Conservation (phyloP, 768 basidiomycete species). For the Thelephora aurantiotincta region DNA sequence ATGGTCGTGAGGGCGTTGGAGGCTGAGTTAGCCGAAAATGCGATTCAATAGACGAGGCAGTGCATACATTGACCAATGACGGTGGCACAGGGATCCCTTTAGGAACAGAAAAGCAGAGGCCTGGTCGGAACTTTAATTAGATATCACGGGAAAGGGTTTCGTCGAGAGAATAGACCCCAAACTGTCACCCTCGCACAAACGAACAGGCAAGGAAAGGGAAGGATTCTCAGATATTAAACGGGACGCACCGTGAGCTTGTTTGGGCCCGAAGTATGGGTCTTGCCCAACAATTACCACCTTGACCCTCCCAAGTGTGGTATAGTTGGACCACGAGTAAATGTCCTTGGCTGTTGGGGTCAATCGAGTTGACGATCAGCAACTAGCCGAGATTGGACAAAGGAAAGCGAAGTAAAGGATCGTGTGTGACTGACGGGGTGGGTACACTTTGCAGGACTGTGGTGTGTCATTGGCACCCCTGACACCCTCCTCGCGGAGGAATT, state of each 20-base stretch:
- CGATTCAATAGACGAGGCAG: not conserved
- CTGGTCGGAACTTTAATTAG: slow-evolving; percentile 22
- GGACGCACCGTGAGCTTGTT: slow-evolving; percentile 71
- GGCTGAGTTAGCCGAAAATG: not conserved
- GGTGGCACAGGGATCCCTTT: slow-evolving; percentile 63
- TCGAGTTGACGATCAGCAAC: not conserved
- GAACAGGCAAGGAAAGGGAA: not conserved
- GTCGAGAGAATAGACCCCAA: not conserved
- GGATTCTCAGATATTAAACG: not conserved
- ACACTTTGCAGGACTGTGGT: slow-evolving; percentile 40
- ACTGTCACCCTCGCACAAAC: not conserved
- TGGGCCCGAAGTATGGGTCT: slow-evolving; percentile 72
- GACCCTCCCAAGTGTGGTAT: slow-evolving; percentile 69
- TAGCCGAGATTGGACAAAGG: not conserved
- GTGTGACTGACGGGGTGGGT: slow-evolving; percentile 53
- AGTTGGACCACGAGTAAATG: slow-evolving; percentile 83
- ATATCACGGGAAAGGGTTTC: not conserved
- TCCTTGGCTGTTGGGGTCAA: slow-evolving; percentile 39
- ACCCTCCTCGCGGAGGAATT: slow-evolving; percentile 53
- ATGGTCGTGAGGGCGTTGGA: not conserved
- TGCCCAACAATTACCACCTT: slow-evolving; percentile 85
- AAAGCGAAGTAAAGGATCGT: not conserved
- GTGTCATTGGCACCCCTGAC: slow-evolving; percentile 37
- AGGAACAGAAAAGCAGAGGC: slow-evolving; percentile 85
- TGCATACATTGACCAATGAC: slow-evolving; percentile 64